Evolutionary conservation across 768 basidiomycete species (phyloP), one percentile per base, ranked within the genome.

Genomic region (Mycena galericulata): DNA sequence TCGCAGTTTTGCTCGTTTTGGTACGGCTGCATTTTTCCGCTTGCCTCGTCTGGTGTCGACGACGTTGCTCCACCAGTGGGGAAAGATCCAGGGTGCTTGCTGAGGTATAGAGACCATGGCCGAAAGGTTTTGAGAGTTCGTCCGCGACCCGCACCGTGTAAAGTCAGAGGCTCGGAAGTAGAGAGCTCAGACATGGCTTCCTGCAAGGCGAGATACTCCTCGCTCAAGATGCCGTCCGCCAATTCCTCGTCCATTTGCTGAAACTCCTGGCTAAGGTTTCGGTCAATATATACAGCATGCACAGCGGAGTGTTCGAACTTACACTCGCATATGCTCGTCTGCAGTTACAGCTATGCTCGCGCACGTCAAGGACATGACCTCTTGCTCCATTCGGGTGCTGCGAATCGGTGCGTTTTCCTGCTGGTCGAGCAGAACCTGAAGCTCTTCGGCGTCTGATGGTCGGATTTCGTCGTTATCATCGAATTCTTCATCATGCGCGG

Each of bases 261-360:
- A 45, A 59, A 47, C 17, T 59, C 6, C 14, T 59, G 58, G 5
- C 58, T 59, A 14, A 22, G 6, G 12, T n/a, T n/a, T n/a, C n/a
- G n/a, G n/a, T n/a, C n/a, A n/a, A n/a, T n/a, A n/a, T n/a, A n/a
- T n/a, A n/a, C n/a, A n/a, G n/a, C n/a, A n/a, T n/a, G n/a, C n/a
- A n/a, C n/a, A n/a, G n/a, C n/a, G n/a, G n/a, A n/a, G n/a, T n/a
- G n/a, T n/a, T n/a, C n/a, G n/a, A n/a, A n/a, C 41, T 24, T 59
- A 59, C 58, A 59, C 58, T 36, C 58, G 32, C 58, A 59, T 59
- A 24, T 59, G 58, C 20, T 59, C 58, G 24, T 59, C 58, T 4
- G n/a, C 45, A 2, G 58, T 14, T 22, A 59, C 18, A 1, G 30
- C 56, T 14, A 58, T 58, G 43, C 27, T 46, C 2, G 56, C 56